phyloP scores from a whole-genome alignment of 352 stramenopile species.

The Phytophthora pini region DNA sequence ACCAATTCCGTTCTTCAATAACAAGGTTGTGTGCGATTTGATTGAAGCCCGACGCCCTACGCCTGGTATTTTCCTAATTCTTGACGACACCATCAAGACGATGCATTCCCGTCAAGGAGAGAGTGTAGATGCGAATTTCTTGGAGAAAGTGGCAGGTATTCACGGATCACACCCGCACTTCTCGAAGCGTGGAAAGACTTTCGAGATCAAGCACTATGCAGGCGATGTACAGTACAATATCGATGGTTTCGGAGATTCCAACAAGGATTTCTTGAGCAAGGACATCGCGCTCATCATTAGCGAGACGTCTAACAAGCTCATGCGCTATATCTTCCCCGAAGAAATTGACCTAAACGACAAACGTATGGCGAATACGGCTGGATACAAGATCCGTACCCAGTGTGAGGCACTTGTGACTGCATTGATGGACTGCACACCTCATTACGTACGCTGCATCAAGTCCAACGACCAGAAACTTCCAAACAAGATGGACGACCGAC shows the following conservation, averaged over 20 bases:
- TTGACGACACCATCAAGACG: constrained; percentile 88
- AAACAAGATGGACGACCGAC: constrained; percentile 86
- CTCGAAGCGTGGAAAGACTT: constrained; percentile 85
- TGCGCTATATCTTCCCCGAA: constrained; percentile 88
- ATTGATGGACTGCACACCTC: constrained; percentile 91
- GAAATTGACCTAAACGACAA: constrained; percentile 86
- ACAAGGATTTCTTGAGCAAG: constrained; percentile 85
- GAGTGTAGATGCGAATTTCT: constrained; percentile 78
- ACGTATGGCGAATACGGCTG: constrained; percentile 78
- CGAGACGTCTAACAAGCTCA: constrained; percentile 85
- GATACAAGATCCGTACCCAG: constrained; percentile 88
- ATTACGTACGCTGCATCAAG: constrained; percentile 94
- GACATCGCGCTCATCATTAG: constrained; percentile 85
- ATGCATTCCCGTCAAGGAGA: constrained; percentile 88
- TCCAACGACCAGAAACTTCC: constrained; percentile 91
- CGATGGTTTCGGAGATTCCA: constrained; percentile 82
- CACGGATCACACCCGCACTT: constrained; percentile 79
- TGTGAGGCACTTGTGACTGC: constrained; percentile 87
- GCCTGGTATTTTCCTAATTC: constrained; percentile 84
- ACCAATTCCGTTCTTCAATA: constrained; percentile 95
- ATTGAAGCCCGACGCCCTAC: constrained; percentile 80
- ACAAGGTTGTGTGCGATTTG: constrained; percentile 90
- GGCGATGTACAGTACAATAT: constrained; percentile 89
- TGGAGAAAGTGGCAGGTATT: constrained; percentile 79
- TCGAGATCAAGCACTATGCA: constrained; percentile 88